Evolutionary conservation across 1,139 yeast genomes (phyloP).

Genomic region (Protomyces gravidus): DNA sequence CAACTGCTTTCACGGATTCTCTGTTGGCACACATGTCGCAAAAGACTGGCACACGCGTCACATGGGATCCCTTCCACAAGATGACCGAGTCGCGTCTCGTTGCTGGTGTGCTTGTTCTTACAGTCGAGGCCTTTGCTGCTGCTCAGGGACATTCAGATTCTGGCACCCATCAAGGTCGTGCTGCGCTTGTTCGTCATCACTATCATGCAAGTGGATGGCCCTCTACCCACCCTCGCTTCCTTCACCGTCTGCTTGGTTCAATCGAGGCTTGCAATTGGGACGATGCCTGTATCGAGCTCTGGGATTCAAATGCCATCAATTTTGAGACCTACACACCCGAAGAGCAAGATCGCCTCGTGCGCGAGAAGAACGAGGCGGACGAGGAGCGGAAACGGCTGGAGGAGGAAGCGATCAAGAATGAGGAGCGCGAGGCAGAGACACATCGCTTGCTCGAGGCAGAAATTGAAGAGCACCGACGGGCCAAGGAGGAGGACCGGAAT

Average conservation of each 20-base stretch:
- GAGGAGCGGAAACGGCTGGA: constrained; percentile 9
- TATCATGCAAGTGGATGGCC: constrained; percentile 27
- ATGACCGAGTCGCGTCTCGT: constrained; percentile 26
- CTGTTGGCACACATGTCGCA: constrained; percentile 23
- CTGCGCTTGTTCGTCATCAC: constrained; percentile 25
- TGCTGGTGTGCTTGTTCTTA: constrained; percentile 22
- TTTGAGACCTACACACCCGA: constrained; percentile 23
- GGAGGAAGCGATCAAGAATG: constrained; percentile 9
- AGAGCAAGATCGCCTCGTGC: constrained; percentile 13
- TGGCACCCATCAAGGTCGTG: constrained; percentile 24
- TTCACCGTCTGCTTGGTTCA: constrained; percentile 22
- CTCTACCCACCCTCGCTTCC: constrained; percentile 22
- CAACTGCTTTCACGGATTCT: constrained; percentile 20
- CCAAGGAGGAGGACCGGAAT: constrained; percentile 21
- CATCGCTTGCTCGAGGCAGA: constrained; percentile 11
- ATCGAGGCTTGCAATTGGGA: constrained; percentile 28
- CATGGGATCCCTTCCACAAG: constrained; percentile 25
- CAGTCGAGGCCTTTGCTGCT: constrained; percentile 26
- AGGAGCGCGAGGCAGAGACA: constrained; percentile 9
- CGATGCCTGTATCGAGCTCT: constrained; percentile 15
- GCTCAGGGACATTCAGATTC: constrained; percentile 27
- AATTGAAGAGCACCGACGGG: constrained; percentile 16
- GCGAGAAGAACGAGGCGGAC: constrained; percentile 13
- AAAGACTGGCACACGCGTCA: constrained; percentile 8
- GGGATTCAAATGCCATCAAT: constrained; percentile 17